These are phyloP conservation scores for Aspergillus alliaceus DNA, from an alignment of 2,329 filamentous ascomycete genomes.

Conservation along the genomic window DNA sequence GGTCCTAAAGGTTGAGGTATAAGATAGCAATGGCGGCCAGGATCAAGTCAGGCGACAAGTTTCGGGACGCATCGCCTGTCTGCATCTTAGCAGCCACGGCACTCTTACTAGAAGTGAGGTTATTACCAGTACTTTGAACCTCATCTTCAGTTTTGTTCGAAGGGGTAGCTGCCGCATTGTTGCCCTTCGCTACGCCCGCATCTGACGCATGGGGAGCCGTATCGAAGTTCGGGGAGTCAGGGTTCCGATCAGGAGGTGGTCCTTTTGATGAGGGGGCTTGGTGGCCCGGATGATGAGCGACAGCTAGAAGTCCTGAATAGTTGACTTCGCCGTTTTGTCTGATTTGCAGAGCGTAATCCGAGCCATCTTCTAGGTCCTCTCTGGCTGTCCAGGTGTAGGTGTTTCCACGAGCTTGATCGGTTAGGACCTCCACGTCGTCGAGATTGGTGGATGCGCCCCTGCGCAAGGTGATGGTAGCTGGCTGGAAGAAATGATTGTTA, in stretches of 20 bases:
- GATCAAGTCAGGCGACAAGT: constrained; percentile 11
- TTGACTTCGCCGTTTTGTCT: constrained; percentile 52
- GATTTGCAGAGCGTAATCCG: constrained; percentile 62
- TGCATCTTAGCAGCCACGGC: constrained; percentile 12
- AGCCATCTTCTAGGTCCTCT: constrained; percentile 41
- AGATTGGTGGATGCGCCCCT: constrained; percentile 54
- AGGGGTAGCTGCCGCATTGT: constrained; percentile 12
- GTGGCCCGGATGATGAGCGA: constrained; percentile 37
- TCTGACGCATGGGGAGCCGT: constrained; percentile 10
- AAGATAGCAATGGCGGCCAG: constrained; percentile 14
- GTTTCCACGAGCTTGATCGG: constrained; percentile 46
- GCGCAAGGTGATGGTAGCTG: constrained; percentile 57
- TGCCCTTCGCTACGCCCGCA: constrained; percentile 15
- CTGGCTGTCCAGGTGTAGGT: constrained; percentile 54
- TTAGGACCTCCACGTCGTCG: constrained; percentile 50
- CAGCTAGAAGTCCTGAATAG: constrained; percentile 55
- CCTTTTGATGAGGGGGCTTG: constrained; percentile 8
- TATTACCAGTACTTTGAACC: background rate
- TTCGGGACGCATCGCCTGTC: constrained; percentile 13
- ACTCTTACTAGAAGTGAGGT: constrained; percentile 14
- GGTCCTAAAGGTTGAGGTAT: constrained; percentile 12
- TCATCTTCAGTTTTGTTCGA: constrained; percentile 7
- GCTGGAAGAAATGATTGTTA: constrained; percentile 25
- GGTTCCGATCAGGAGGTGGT: constrained; percentile 2
- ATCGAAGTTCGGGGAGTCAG: constrained; percentile 11